Percentiles rank a stretch among this genome's conserved stretches.
Conservation (phyloP, 2,329 filamentous ascomycete genomes). For the Fusarium staphyleae region DNA sequence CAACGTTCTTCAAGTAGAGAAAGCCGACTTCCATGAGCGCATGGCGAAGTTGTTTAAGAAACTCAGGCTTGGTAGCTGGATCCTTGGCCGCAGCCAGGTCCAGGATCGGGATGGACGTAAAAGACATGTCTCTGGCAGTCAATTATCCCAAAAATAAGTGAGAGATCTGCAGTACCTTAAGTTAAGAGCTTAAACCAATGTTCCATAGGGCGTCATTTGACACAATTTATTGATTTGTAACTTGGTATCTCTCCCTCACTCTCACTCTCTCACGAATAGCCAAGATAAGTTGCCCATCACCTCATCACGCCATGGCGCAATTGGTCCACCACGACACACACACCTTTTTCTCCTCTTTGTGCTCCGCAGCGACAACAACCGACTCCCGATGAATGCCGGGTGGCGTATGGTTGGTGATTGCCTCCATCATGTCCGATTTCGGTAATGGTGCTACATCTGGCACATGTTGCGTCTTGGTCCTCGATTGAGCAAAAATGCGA, state of each 20-base stretch:
- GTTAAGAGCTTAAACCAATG: neutral
- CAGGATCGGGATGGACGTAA: conserved; percentile 78
- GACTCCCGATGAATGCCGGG: conserved; percentile 29
- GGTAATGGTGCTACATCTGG: conserved; percentile 1
- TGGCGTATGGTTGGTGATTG: conserved; percentile 30
- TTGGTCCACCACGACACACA: conserved; percentile 40
- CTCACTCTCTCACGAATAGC: conserved; percentile 19
- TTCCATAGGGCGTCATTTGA: neutral
- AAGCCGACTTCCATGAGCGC: conserved; percentile 89
- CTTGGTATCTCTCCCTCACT: conserved; percentile 29
- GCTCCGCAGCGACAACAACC: conserved; percentile 21
- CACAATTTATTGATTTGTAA: conserved; percentile 28
- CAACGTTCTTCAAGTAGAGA: conserved; percentile 82
- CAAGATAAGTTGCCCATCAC: conserved; percentile 31
- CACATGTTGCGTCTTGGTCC: conserved; percentile 4
- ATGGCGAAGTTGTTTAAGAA: conserved; percentile 74
- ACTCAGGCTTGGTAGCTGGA: conserved; percentile 71
- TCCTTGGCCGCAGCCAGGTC: conserved; percentile 73
- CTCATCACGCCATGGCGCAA: conserved; percentile 46
- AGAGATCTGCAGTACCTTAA: neutral
- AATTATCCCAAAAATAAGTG: neutral
- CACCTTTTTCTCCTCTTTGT: conserved; percentile 26
- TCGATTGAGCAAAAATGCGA: conserved; percentile 2
- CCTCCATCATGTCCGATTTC: conserved; percentile 23
- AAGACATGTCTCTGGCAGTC: conserved; percentile 60